Base-by-base conservation (phyloP, 768 basidiomycete species). In the Leucocoprinus sp. region DNA sequence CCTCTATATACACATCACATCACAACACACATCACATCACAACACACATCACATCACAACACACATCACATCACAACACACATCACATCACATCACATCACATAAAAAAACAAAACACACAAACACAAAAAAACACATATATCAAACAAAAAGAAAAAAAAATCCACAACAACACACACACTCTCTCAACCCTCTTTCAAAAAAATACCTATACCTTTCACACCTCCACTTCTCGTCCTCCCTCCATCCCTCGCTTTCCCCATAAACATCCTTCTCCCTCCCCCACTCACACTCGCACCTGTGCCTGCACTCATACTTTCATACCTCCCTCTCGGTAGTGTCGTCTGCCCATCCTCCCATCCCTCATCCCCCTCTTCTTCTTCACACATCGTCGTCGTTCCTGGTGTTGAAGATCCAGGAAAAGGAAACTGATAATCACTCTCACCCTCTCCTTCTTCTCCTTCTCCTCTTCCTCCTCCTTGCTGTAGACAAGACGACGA, bases 211-310 rank as follows among this genome's bases (percentile, higher is more conserved):
- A 88, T 70, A 8, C 82, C 87, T 56, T 78, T 82, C 23, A 90
- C 84, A n/a, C 87, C 87, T 1, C 86, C 86, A 55, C 86, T 90
- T 66, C 87, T 84, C 50, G 87, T 90, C 54, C 86, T 68, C 29
- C 87, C 87, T 2, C 87, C 86, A 60, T 89, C 84, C 47, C 84
- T 70, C 38, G 80, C 87, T 33, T 82, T 74, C 21, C 80, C 74
- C 2, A 73, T 80, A 56, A 84, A 80, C 84, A 88, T 84, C 64
- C 82, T 53, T 59, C 42, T 36, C 47, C 48, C 47, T 29, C 28
- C 41, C 42, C 24, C 33, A 28, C n/a, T 35, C 1, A 14, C 37
- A 34, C 35, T 15, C 7, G 27, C 47, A 5, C 40, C 43, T 9
- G 51, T 52, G 42, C 43, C 38, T 38, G 37, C 39, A 41, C 45